Evolutionary conservation across 306 rosid genomes (phyloP).

Genomic region (Pterocarpus macrocarpus): DNA sequence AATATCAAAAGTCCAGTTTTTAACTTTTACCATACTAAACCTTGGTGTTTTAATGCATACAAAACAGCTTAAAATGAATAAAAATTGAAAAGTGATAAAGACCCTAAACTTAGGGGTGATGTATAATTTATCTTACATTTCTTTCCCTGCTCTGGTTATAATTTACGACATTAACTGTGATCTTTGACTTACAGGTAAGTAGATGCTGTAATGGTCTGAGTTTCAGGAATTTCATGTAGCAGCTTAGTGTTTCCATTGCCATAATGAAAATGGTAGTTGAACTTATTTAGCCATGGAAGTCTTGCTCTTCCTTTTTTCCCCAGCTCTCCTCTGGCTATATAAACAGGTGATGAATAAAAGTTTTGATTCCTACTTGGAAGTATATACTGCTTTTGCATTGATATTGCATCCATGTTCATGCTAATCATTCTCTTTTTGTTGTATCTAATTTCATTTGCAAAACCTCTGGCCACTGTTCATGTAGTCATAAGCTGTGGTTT

Average conservation of each 20-base stretch:
- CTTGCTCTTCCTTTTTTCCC: too few species aligned
- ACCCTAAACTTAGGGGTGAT: too few species aligned
- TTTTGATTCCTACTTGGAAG: not conserved
- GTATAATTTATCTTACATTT: too few species aligned
- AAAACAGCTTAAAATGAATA: too few species aligned
- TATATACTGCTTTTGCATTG: not conserved
- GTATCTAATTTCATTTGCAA: not conserved
- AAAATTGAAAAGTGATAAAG: too few species aligned
- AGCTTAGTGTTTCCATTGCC: slow-evolving; percentile 1
- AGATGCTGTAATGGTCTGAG: not conserved
- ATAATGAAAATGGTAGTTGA: not conserved
- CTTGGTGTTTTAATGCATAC: too few species aligned
- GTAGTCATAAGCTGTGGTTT: not conserved
- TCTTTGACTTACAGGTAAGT: not conserved
- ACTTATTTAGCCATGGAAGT: too few species aligned
- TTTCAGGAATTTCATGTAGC: slow-evolving; percentile 1
- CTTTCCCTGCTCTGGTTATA: not conserved
- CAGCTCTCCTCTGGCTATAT: too few species aligned
- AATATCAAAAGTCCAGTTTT: too few species aligned
- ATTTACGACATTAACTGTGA: not conserved
- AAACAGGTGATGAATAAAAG: not conserved
- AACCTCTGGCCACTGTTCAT: not conserved
- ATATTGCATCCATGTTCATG: not conserved
- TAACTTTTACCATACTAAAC: too few species aligned
- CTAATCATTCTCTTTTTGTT: not conserved